Evolutionary conservation across 768 basidiomycete species (phyloP), one percentile per base, ranked within the genome.

Genomic region (Sistotremastrum suecicum): DNA sequence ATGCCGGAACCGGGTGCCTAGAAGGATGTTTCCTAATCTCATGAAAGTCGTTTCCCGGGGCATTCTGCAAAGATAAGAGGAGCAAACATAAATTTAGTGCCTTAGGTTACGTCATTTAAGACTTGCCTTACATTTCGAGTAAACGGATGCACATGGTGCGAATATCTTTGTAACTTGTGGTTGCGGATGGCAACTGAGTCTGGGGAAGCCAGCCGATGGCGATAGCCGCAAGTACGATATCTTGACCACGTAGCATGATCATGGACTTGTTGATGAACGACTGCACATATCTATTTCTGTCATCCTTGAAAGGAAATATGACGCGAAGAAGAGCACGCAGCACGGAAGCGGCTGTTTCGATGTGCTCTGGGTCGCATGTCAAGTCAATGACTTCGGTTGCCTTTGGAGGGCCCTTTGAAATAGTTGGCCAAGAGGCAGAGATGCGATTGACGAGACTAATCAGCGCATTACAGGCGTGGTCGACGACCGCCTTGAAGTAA

Each of bases 151-250:
- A 65, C 34, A 67, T 52, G 1, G 75, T 71, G 4, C 76, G 70
- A 10, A 78, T 55, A 40, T 64, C 57, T 46, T 78, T 69, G 28
- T 71, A 51, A 34, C 68, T 57, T n/a, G 60, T 64, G 32, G 62
- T 55, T 0, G 61, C 51, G 9, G 69, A 64, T 0, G 63, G 58
- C 5, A 65, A 59, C 6, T 69, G 55, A 0, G 68, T 62, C 53
- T 72, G 76, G 4, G 80, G 82, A 5, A 84, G 65, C 85, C 85
- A 89, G 2, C 81, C 86, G 5, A 89, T 61, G 6, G 72, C 60
- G 5, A 87, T 66, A 32, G 75, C 67, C 6, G 80, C 74, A 39
- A 63, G 67, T 6, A 88, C 62, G 8, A 87, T 53, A 50, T 81
- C 78, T 3, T 67, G 56, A 2, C 73, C 54, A 54, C 87, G 77